Conservation (phyloP, 345 rosid genomes). For the Eucalyptus melliodora region DNA sequence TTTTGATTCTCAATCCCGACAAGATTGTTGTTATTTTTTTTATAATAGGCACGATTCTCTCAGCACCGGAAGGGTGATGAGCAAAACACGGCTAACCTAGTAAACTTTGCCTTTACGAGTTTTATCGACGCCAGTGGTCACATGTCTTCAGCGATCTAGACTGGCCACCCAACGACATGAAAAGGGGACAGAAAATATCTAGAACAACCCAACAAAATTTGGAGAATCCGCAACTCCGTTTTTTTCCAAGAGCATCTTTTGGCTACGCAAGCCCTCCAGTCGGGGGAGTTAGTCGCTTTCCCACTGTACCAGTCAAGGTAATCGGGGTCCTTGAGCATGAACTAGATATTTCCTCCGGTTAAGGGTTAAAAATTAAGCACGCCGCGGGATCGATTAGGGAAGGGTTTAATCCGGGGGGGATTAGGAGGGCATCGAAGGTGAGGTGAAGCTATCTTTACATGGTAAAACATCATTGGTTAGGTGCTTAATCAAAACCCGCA, state of each 20-base stretch:
- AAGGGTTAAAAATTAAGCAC: not conserved
- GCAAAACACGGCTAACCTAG: accelerated
- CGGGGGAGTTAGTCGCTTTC: not conserved
- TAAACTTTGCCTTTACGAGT: accelerated
- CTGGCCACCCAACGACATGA: not conserved
- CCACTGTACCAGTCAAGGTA: not conserved
- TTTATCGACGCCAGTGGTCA: not conserved
- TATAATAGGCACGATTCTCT: not conserved
- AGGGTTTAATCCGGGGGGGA: not conserved
- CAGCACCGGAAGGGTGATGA: accelerated
- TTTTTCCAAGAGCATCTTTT: not conserved
- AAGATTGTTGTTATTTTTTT: too few species aligned
- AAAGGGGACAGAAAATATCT: not conserved
- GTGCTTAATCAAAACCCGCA: not conserved
- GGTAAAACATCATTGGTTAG: not conserved
- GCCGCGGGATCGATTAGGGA: not conserved
- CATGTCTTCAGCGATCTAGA: not conserved
- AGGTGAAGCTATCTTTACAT: not conserved
- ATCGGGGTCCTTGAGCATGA: not conserved
- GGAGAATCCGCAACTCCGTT: not conserved
- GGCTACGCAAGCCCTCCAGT: not conserved
- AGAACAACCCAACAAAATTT: not conserved
- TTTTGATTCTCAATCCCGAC: not conserved
- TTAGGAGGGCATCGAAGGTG: not conserved
- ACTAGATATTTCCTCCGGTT: too few species aligned